These are phyloP conservation scores for Aspergillus haitiensis DNA, from an alignment of 495 filamentous ascomycete species.

Conservation along the genomic window DNA sequence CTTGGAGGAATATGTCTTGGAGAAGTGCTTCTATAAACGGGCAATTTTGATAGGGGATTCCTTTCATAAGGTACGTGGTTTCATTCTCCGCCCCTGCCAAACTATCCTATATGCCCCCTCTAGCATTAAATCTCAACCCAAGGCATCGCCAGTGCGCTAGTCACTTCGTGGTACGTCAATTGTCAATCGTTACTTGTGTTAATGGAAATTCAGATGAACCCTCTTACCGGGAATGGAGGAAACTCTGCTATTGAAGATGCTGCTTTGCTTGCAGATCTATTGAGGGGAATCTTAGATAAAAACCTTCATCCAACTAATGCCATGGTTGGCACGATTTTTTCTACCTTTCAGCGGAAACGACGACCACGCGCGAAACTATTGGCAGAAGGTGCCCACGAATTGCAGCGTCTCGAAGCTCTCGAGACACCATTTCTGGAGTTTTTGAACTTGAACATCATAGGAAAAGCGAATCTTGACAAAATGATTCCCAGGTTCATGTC, in stretches of 20 bases:
- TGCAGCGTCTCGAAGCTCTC: background rate
- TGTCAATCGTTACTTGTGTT: too few relatives aligned
- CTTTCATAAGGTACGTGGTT: constrained; percentile 18
- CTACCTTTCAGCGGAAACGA: background rate
- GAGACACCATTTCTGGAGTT: background rate
- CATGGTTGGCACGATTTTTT: background rate
- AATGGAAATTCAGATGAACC: constrained; percentile 19
- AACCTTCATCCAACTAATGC: background rate
- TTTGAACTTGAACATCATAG: background rate
- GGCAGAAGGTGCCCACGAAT: background rate
- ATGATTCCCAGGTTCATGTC: background rate
- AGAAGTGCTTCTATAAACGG: constrained; percentile 17
- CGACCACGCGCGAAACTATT: background rate
- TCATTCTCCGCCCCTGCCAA: background rate
- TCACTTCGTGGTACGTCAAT: too few relatives aligned
- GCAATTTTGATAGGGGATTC: constrained; percentile 19
- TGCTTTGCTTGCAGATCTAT: constrained; percentile 14
- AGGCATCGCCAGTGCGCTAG: background rate
- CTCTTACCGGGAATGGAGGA: constrained; percentile 33
- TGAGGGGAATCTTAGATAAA: background rate
- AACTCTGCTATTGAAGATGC: constrained; percentile 40
- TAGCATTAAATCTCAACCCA: background rate
- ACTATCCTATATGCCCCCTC: background rate
- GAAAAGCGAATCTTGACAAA: background rate
- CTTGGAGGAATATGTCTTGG: constrained; percentile 18